Evolutionary conservation across 345 rosid genomes (phyloP).

Genomic region (Eucalyptus coolabah): DNA sequence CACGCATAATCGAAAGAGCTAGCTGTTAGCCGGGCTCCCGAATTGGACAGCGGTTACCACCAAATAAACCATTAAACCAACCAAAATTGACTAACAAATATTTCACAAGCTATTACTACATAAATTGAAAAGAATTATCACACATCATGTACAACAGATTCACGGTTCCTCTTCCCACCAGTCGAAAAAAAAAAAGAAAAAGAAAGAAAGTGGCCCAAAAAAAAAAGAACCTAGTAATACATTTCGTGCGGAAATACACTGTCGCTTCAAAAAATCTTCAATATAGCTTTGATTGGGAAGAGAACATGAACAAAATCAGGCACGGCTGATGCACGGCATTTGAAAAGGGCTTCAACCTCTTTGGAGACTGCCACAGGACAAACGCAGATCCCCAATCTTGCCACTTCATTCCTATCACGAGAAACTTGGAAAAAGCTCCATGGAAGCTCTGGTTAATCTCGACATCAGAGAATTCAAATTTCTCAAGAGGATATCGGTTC

Average conservation of each 20-base stretch:
- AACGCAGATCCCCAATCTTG: not conserved
- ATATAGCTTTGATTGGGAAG: not conserved
- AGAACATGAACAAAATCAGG: constrained; percentile 2
- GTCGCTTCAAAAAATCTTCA: not conserved
- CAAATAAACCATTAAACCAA: not conserved
- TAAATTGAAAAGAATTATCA: constrained; percentile 28
- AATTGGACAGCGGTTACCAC: not conserved
- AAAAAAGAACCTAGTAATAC: constrained; percentile 10
- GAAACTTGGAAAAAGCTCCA: not conserved
- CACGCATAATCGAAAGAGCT: not conserved
- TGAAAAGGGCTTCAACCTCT: not conserved
- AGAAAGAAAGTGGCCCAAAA: not conserved
- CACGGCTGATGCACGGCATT: constrained; percentile 4
- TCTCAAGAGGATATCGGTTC: constrained; percentile 87
- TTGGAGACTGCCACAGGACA: not conserved
- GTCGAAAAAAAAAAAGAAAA: not conserved
- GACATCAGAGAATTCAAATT: not conserved
- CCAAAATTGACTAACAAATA: constrained; percentile 15
- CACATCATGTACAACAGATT: constrained; percentile 49
- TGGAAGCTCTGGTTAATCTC: not conserved
- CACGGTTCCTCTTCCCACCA: constrained; percentile 23
- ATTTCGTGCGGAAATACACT: constrained; percentile 1
- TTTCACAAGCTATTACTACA: constrained; percentile 25
- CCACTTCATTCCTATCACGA: not conserved
- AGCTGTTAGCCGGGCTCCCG: not conserved